Conservation (phyloP, 1,139 yeast genomes). For the Keqinozyma sinolaborantium region DNA sequence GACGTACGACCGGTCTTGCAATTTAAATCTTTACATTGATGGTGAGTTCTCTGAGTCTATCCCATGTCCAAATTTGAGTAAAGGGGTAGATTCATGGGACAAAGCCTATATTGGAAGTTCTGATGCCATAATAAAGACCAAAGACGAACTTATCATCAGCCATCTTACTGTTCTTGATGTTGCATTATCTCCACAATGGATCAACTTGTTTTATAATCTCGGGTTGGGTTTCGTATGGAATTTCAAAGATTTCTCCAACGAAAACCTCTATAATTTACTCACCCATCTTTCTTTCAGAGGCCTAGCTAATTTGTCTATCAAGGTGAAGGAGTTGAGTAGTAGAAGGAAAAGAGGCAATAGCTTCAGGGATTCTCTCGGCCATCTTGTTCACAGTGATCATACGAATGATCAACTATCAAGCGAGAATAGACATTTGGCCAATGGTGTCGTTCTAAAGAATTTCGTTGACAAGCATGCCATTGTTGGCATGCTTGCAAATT, state of each 20-base stretch:
- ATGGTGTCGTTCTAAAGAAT: conserved; percentile 7
- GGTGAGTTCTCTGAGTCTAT: conserved; percentile 46
- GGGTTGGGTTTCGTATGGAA: conserved; percentile 42
- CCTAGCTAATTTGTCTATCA: conserved; percentile 22
- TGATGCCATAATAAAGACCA: conserved; percentile 7
- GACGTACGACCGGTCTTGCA: conserved; percentile 35
- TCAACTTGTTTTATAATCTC: conserved; percentile 30
- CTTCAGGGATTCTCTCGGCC: conserved; percentile 9
- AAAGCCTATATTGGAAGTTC: conserved; percentile 35
- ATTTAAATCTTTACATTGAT: conserved; percentile 35
- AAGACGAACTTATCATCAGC: conserved; percentile 29
- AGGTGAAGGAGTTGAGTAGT: conserved; percentile 19
- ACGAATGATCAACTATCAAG: neutral
- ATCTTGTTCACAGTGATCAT: conserved; percentile 3
- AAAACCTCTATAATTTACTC: conserved; percentile 25
- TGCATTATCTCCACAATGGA: conserved; percentile 34
- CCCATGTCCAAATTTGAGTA: conserved; percentile 36
- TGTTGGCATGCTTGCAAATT: conserved; percentile 15
- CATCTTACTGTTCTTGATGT: conserved; percentile 29
- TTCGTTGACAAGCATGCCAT: conserved; percentile 18
- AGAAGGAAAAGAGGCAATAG: conserved; percentile 11
- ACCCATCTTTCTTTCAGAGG: conserved; percentile 27
- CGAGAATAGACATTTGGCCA: conserved; percentile 6
- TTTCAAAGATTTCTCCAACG: conserved; percentile 28
- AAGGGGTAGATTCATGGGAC: conserved; percentile 30